Base-by-base conservation (phyloP, 2,329 filamentous ascomycete species). In the Colletotrichum sublineola region DNA sequence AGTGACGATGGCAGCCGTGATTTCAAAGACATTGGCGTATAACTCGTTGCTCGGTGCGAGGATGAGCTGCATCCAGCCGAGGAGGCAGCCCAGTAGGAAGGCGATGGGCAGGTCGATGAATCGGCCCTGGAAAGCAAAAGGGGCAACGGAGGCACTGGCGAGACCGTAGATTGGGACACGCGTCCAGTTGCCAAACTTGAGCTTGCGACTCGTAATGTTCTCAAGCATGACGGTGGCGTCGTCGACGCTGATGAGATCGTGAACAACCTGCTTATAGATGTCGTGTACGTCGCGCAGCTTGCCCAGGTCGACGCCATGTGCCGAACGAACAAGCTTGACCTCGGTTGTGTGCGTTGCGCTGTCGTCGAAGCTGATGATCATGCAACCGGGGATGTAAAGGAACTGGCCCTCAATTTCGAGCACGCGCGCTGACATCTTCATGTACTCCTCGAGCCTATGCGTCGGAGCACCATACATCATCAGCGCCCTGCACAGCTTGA, bases 381-480 rank as follows among this genome's bases (percentile, higher is more conserved):
- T 98, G 78, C 94, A 97, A 0, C 94, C 94, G 0, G 95, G 95
- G 40, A 97, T 90, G 79, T 97, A 98, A 31, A 97, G 84, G 76
- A 96, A 97, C 77, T 97, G 94, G 7, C 92, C 93, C 75, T 97
- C 93, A 20, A 97, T 95, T 80, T 95, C 93, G 48, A 98, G 87
- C 1, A 96, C 93, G n/a, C 93, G 89, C 1, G 95, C 92, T 11
- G 93, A 95, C 93, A 96, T 97, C 74, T 89, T 91, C 89, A 98
- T 92, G 80, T 97, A 97, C 79, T 97, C 93, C 81, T 98, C 95
- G 29, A 98, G 85, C 14, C 95, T 91, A 83, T 98, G 95, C 0
- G 95, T 97, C 0, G 95, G 95, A 0, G 95, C 95, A 15, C 95
- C 95, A 75, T 94, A 97, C 78, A 91, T 87, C 95, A 98, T 98